These are phyloP conservation scores for Sugiyamaella neomexicana DNA, from an alignment of 1,139 yeast species.

Conservation along the genomic window DNA sequence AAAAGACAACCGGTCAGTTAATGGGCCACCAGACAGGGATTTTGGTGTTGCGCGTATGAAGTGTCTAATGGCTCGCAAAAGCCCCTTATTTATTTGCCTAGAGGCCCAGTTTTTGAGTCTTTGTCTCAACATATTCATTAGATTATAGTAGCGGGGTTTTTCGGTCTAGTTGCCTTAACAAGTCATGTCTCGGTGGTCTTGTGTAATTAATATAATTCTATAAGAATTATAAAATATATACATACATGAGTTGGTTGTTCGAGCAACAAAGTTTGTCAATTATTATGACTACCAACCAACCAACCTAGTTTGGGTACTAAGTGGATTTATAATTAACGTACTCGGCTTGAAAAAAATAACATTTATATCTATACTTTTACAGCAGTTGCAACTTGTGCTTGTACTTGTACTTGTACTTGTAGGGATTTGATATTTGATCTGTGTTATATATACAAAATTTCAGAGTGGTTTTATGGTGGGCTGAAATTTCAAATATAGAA, in stretches of 20 bases:
- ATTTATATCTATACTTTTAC: not conserved
- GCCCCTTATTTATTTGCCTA: too few relatives aligned
- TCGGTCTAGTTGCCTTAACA: not conserved
- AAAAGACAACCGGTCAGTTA: too few relatives aligned
- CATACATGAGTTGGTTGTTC: constrained; percentile 9
- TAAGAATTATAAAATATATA: not conserved
- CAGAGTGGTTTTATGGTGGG: too few relatives aligned
- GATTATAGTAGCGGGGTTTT: too few relatives aligned
- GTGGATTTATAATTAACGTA: constrained; percentile 4
- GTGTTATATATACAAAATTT: not conserved
- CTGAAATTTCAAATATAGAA: not conserved
- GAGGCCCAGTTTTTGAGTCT: too few relatives aligned
- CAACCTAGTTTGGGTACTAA: not conserved
- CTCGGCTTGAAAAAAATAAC: not conserved
- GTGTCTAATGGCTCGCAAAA: too few relatives aligned
- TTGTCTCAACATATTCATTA: too few relatives aligned
- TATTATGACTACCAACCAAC: constrained; percentile 3
- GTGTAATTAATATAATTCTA: not conserved
- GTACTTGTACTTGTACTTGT: not conserved
- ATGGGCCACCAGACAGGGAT: too few relatives aligned
- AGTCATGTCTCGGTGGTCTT: not conserved
- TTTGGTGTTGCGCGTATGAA: too few relatives aligned
- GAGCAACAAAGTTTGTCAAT: constrained; percentile 7
- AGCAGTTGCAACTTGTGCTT: not conserved
- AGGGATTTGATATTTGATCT: not conserved